These are phyloP conservation scores for Fusarium phyllophilum DNA, from an alignment of 2,329 filamentous ascomycete species.

Conservation along the genomic window DNA sequence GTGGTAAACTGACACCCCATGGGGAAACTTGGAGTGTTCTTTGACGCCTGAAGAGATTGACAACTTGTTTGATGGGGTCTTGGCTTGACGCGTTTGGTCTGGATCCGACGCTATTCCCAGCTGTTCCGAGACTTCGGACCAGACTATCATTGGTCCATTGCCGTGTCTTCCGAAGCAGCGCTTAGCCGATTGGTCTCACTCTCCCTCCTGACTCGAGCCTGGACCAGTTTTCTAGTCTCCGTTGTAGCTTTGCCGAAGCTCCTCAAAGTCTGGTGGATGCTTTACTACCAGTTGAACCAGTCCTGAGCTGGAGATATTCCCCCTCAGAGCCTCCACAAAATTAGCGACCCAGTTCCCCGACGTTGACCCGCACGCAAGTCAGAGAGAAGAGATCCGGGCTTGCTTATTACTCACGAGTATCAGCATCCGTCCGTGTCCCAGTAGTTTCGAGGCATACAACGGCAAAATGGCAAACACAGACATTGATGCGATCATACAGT, in stretches of 20 bases:
- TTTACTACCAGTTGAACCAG: background rate
- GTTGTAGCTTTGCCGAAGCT: background rate
- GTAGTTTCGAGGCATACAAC: background rate
- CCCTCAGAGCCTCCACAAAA: background rate
- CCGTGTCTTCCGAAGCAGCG: background rate
- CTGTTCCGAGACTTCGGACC: background rate
- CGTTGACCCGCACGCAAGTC: background rate
- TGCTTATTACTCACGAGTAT: background rate
- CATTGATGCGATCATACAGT: constrained; percentile 18
- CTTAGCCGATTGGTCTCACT: background rate
- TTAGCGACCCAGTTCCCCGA: background rate
- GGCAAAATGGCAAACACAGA: constrained; percentile 14
- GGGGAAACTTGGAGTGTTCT: constrained; percentile 8
- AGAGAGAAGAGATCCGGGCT: background rate
- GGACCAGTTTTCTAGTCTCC: background rate
- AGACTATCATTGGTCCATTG: rapidly evolving
- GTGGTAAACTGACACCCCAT: constrained; percentile 3
- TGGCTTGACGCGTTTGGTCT: background rate
- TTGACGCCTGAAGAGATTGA: background rate
- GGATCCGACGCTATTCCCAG: background rate
- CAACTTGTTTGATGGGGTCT: background rate
- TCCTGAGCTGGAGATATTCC: background rate
- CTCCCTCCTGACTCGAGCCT: background rate
- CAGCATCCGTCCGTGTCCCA: background rate
- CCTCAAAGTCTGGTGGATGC: background rate